These are phyloP conservation scores for Chrysoporthe deuterocubensis DNA, from an alignment of 2,329 filamentous ascomycete species.

Conservation along the genomic window DNA sequence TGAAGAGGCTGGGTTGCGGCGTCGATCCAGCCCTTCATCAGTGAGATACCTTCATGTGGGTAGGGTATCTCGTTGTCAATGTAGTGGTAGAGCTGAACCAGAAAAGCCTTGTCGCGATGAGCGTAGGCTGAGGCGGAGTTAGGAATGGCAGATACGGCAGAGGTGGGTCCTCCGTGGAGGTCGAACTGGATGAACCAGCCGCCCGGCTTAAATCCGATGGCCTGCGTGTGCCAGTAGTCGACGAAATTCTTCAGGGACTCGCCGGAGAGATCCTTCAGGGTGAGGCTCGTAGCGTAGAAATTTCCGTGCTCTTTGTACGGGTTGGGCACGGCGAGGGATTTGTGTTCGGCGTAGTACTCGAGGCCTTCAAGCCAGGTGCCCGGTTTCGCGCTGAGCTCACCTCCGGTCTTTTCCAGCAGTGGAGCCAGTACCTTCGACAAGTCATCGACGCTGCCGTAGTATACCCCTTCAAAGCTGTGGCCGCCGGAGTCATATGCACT, in stretches of 20 bases:
- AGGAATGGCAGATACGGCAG: conserved; percentile 39
- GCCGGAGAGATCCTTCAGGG: conserved; percentile 43
- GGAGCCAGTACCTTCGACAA: conserved; percentile 7
- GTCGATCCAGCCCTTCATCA: conserved; percentile 41
- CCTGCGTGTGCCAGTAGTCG: conserved; percentile 40
- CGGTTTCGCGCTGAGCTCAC: conserved; percentile 22
- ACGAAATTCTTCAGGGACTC: conserved; percentile 42
- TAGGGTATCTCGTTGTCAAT: conserved; percentile 37
- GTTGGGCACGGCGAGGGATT: conserved; percentile 25
- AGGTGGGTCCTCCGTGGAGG: conserved; percentile 46
- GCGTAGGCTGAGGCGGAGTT: conserved; percentile 43
- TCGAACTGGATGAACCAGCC: conserved; percentile 50
- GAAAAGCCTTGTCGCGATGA: conserved; percentile 51
- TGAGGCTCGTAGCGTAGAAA: conserved; percentile 48
- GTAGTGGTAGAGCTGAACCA: conserved; percentile 54
- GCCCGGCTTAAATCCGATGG: conserved; percentile 37
- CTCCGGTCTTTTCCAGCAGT: conserved; percentile 15
- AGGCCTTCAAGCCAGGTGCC: conserved; percentile 39
- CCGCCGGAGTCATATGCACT: conserved; percentile 46
- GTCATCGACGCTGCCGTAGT: conserved; percentile 33
- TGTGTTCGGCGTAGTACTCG: conserved; percentile 38
- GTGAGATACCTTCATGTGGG: conserved; percentile 39
- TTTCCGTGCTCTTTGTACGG: conserved; percentile 42
- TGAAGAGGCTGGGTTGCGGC: conserved; percentile 39
- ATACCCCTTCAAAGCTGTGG: conserved; percentile 38